A percentile compares a stretch with the other conserved stretches of the same genome.
Evolutionary conservation across 1,284 basidiomycete species (phyloP).

Genomic region (Ceratobasidium papillatum): DNA sequence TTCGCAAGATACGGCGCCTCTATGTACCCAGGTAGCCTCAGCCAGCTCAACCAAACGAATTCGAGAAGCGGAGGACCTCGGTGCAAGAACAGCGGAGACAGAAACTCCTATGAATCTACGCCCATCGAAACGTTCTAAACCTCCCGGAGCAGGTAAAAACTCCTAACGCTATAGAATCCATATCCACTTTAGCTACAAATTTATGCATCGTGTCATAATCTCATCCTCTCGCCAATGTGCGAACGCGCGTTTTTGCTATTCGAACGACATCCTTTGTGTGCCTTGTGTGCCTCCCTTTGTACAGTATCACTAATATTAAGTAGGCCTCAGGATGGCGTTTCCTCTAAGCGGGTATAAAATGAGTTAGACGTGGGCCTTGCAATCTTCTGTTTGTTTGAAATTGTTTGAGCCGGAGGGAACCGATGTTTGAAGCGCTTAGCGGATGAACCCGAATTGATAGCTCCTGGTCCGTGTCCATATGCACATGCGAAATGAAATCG

Average conservation of each 20-base stretch:
- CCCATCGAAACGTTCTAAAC: conserved; percentile 24
- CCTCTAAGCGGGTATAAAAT: background rate
- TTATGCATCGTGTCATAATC: background rate
- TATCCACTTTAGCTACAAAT: too few relatives aligned
- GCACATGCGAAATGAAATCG: background rate
- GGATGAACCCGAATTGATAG: background rate
- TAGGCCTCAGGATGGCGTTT: background rate
- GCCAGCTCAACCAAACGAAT: conserved; percentile 7
- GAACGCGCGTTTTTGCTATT: too few relatives aligned
- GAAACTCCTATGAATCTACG: background rate
- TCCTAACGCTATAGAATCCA: background rate
- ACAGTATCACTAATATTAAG: background rate
- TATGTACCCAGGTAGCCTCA: background rate
- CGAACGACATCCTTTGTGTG: background rate
- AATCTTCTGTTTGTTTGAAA: background rate
- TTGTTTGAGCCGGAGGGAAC: background rate
- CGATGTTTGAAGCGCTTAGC: background rate
- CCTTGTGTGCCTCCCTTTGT: background rate
- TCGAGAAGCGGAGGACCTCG: conserved; percentile 12
- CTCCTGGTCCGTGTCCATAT: background rate
- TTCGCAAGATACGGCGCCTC: background rate
- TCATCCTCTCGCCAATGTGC: background rate
- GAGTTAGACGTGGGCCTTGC: background rate
- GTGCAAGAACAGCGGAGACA: background rate
- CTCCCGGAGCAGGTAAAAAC: background rate